Evolutionary conservation across 148 eudicot genomes (phyloP).

Genomic region (Rheum nobile): DNA sequence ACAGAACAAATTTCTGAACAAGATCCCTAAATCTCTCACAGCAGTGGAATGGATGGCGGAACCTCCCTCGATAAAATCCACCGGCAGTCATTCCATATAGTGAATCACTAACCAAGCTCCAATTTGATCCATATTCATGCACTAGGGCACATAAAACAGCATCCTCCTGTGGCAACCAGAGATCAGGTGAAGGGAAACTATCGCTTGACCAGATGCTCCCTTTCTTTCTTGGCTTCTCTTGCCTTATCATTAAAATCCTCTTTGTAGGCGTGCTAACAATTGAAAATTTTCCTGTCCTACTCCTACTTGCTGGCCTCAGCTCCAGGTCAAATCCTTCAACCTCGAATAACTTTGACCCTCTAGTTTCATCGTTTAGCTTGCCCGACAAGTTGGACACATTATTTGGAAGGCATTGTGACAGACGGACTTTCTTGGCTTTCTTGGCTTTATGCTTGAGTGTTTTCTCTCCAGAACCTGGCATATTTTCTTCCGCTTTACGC

Average conservation of each 20-base stretch:
- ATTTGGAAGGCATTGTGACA: constrained; percentile 23
- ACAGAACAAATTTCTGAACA: constrained; percentile 57
- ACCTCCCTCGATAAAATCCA: constrained; percentile 74
- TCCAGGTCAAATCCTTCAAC: constrained; percentile 39
- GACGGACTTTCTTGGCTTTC: constrained; percentile 44
- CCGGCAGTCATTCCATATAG: constrained; percentile 82
- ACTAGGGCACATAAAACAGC: constrained; percentile 80
- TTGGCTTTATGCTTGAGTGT: constrained; percentile 28
- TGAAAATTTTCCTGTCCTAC: constrained; percentile 57
- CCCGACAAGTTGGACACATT: constrained; percentile 22
- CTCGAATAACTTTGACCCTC: constrained; percentile 33
- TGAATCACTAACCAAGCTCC: constrained; percentile 85
- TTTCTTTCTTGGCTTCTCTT: constrained; percentile 69
- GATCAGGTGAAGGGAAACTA: constrained; percentile 62
- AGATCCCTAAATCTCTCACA: constrained; percentile 96
- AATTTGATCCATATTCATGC: constrained; percentile 85
- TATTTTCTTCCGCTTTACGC: constrained; percentile 46
- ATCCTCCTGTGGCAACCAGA: constrained; percentile 85
- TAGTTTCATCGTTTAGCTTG: constrained; percentile 42
- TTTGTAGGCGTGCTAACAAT: constrained; percentile 59
- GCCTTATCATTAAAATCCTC: constrained; percentile 57
- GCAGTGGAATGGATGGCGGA: constrained; percentile 79
- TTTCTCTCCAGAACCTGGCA: constrained; percentile 17
- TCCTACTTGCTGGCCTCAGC: constrained; percentile 47
- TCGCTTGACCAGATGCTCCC: constrained; percentile 74